Evolutionary conservation across 305 asterid genomes (phyloP).

Genomic region (Euphrasia arctica): DNA sequence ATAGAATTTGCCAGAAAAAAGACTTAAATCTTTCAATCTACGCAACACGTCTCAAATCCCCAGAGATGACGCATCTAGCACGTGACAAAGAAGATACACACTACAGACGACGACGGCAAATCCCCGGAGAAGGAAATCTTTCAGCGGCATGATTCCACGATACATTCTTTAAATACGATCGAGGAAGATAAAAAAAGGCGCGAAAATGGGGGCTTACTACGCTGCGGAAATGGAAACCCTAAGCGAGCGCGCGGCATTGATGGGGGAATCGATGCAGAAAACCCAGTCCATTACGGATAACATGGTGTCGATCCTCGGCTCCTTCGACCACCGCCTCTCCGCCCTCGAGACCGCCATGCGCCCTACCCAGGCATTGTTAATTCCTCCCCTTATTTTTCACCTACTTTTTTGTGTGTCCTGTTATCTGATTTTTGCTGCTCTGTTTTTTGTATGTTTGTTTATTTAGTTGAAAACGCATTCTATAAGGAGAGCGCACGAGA

Average conservation of each 20-base stretch:
- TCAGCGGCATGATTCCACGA: conserved; percentile 12
- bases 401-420: conserved; percentile 10
- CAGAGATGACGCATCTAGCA: conserved; percentile 12
- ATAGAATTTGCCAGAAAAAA: too few species aligned
- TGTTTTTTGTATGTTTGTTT: neutral
- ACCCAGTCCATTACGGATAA: conserved; percentile 73
- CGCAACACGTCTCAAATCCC: neutral
- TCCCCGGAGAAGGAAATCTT: neutral
- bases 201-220: conserved; percentile 44
- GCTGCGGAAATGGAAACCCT: conserved; percentile 59
- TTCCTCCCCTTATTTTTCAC: neutral
- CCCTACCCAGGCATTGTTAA: conserved; percentile 75
- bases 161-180: conserved; percentile 8
- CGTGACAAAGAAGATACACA: conserved; percentile 13
- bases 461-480: conserved; percentile 82
- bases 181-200: neutral
- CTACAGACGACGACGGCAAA: too few species aligned
- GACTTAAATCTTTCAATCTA: too few species aligned
- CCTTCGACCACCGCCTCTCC: conserved; percentile 96
- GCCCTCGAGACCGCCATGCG: conserved; percentile 99
- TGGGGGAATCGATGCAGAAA: conserved; percentile 77
- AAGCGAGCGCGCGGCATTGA: conserved; percentile 58
- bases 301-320: conserved; percentile 85
- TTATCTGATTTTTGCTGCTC: conserved; percentile 14
- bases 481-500: conserved; percentile 91